A percentile compares a stretch with the other conserved stretches of the same genome.
Evolutionary conservation across 2,329 filamentous ascomycete genomes (phyloP).

Genomic region (Pseudomassariella vexata): DNA sequence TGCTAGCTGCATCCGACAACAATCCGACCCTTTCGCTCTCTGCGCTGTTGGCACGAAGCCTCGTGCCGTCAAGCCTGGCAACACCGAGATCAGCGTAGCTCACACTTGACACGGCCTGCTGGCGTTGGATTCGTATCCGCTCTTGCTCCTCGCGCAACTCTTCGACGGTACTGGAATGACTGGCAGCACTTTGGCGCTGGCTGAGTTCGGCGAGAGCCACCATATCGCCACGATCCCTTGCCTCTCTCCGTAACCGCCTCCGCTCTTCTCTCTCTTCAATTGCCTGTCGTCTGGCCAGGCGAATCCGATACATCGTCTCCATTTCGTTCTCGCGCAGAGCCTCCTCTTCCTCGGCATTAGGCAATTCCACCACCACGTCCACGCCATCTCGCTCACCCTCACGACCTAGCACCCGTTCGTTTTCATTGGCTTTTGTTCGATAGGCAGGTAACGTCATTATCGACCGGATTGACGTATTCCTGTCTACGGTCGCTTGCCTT

Average conservation of each 20-base stretch:
- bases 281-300: constrained; percentile 69
- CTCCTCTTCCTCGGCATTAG: constrained; percentile 75
- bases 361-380: constrained; percentile 82
- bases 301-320: constrained; percentile 87
- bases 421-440: constrained; percentile 62
- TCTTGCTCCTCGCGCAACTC: constrained; percentile 52
- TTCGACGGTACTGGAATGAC: constrained; percentile 48
- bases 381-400: constrained; percentile 91
- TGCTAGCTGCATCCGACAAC: constrained; percentile 65
- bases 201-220: constrained; percentile 63
- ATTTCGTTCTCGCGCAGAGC: constrained; percentile 79
- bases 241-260: constrained; percentile 64
- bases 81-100: constrained; percentile 73
- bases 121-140: constrained; percentile 52
- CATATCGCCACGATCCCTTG: constrained; percentile 65
- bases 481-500: constrained; percentile 49
- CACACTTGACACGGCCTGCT: constrained; percentile 67
- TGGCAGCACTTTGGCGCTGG: constrained; percentile 44
- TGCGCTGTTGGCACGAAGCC: constrained; percentile 65
- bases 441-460: constrained; percentile 92
- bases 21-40: constrained; percentile 69
- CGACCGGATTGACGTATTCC: constrained; percentile 83
- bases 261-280: constrained; percentile 72
- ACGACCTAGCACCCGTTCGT: constrained; percentile 76
- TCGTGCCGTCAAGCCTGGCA: constrained; percentile 70